phyloP scores from a whole-genome alignment of 202 grass and related monocot species.

The Miscanthus sacchariflorus region DNA sequence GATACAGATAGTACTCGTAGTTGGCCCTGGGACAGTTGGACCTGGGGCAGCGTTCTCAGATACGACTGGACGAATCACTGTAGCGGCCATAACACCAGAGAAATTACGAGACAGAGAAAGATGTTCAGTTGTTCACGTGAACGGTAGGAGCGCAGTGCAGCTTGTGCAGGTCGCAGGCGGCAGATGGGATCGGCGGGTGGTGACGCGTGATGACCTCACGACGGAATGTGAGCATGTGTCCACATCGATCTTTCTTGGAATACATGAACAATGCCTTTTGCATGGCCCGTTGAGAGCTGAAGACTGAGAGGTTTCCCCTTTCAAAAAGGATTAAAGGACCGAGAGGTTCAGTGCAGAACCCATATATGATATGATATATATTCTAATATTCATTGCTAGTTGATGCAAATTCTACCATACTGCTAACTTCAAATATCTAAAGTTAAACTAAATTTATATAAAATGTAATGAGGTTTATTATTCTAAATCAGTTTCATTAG shows the following conservation, averaged over 20 bases:
- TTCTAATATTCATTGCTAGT: too few relatives aligned
- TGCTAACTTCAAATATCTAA: too few relatives aligned
- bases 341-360: not conserved
- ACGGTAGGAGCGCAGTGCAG: not conserved
- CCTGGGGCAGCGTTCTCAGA: too few relatives aligned
- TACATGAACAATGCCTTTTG: conserved; percentile 46
- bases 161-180: not conserved
- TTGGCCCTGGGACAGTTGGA: too few relatives aligned
- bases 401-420: too few relatives aligned
- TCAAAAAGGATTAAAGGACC: too few relatives aligned
- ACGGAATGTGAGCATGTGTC: conserved; percentile 40
- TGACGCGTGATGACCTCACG: conserved; percentile 42
- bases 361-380: too few relatives aligned
- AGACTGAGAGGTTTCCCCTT: not conserved
- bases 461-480: too few relatives aligned
- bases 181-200: not conserved
- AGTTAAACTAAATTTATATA: too few relatives aligned
- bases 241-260: conserved; percentile 47
- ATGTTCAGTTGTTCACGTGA: not conserved
- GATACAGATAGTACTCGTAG: too few relatives aligned
- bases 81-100: not conserved
- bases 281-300: not conserved
- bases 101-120: too few relatives aligned
- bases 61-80: not conserved
- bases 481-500: too few relatives aligned